Evolutionary conservation across 345 rosid species (phyloP), one percentile per base, ranked within the genome.

Genomic region (Hypericum perforatum): DNA sequence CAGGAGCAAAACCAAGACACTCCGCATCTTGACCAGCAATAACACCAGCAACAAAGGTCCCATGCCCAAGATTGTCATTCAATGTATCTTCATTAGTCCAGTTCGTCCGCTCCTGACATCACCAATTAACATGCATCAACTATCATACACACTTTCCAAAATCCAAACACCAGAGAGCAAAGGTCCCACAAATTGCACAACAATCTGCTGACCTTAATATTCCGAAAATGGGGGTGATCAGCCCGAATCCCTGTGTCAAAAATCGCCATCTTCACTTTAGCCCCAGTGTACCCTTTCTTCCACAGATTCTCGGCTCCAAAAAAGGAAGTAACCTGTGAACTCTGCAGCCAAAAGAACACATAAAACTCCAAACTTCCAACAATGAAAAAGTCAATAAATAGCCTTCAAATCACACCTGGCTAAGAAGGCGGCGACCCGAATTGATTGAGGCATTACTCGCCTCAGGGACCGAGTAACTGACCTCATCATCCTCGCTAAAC

Each of bases 51-150:
- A 91, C 98, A 78, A 91, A 91, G 9, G 98, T 91, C 67, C 98
- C 98, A 65, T 91, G 98, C 32, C 98, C 98, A 68, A 91, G 95
- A 65, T 91, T 91, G 76, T 91, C 98, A 81, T 88, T 91, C 68
- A 91, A 74, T 54, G 98, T 91, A 70, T 85, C 82, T 68, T 91
- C 98, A 58, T 85, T 85, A 10, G 98, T 91, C 98, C 98, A 91
- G 66, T 91, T 91, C 16, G 96, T 87, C 51, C 98, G 98, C 62
- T 87, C 98, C 98, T 91, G 62, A 70, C 53, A 39, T 57, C 67
- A 55, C 42, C 12, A 52, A 66, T 73, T 54, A 67, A 64, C 47
- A 62, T 45, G 9, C 50, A 13, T 12, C 29, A 13, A 9, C 52
- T 64, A 76, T 41, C 72, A 61, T 62, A 50, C 56, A 60, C 37